phyloP scores from a whole-genome alignment of 2,329 filamentous ascomycete genomes.

The Calonectria pauciramosa region DNA sequence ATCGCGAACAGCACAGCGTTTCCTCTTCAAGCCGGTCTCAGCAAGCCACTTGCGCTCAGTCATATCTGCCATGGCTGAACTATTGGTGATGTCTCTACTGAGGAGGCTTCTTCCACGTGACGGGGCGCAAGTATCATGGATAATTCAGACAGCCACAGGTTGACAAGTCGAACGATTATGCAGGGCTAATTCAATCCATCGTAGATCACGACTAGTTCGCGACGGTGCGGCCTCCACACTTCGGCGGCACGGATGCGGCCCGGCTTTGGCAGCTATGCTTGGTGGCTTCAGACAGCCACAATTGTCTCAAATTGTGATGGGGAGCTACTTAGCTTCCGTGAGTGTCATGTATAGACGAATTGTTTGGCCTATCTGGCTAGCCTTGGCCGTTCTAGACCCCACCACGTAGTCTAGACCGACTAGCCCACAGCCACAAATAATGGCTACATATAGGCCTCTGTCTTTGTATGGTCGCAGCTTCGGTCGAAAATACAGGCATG shows the following conservation, averaged over 20 bases:
- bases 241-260: background rate
- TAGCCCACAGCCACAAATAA: background rate
- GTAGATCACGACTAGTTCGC: background rate
- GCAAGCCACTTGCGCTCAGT: background rate
- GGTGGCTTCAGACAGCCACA: background rate
- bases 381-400: background rate
- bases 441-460: background rate
- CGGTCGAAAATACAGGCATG: background rate
- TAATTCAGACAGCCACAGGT: background rate
- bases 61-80: background rate
- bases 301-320: background rate
- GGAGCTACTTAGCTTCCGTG: background rate
- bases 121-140: no score
- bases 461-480: background rate
- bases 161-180: background rate
- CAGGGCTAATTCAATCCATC: background rate
- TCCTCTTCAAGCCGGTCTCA: background rate
- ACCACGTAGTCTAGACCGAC: background rate
- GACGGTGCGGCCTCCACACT: background rate
- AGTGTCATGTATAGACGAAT: background rate
- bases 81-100: background rate
- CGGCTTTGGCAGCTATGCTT: background rate
- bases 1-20: background rate
- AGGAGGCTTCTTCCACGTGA: background rate
- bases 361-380: background rate